Base-by-base conservation (phyloP, 495 filamentous ascomycete genomes). In the Lophium mytilinum region DNA sequence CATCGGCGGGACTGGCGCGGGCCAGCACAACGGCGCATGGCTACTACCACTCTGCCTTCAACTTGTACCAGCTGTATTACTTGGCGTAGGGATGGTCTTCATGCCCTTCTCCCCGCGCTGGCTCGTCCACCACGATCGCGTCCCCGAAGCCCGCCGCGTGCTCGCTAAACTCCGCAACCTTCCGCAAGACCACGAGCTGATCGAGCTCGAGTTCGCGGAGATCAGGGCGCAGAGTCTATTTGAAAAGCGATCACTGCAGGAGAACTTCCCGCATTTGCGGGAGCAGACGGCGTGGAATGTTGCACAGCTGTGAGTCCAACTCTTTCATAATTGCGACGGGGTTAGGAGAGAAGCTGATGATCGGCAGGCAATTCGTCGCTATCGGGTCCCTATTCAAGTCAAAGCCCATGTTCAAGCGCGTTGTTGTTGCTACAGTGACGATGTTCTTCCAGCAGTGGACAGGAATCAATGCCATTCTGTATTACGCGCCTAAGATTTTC, bases 381-480 rank as follows among this genome's bases (percentile, higher is more conserved):
- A 85, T 83, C 47, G 81, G 78, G 63, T 80, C 82, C 19, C 77
- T 90, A 10, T 90, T 92, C 74, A 78, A 79, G 63, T 83, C 80
- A 12, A 78, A 78, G 68, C 77, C 85, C 17, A 89, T 92, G 81
- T 84, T 90, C 53, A 84, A 81, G 66, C 82, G 84, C 30, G 85
- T 90, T 15, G 73, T 80, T n/a, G 76, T 86, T 39, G 83, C 84
- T 15, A 78, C 78, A 0, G 73, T 86, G 4, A 85, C 80, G 58
- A 90, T 89, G 88, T 80, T 81, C 69, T 85, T 88, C 74, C 83
- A 88, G 72, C 84, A 90, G 69, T 91, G 86, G 78, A 85, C 82
- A 18, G 86, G 87, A 41, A 80, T 82, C 67, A 81, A 83, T 73
- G 87, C 86, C 0, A 77, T 89, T 9, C 76, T 88, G 11, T 84